Percentiles rank a stretch among this genome's conserved stretches.
phyloP scores from a whole-genome alignment of 768 basidiomycete genomes.

The Agaricus subrufescens region DNA sequence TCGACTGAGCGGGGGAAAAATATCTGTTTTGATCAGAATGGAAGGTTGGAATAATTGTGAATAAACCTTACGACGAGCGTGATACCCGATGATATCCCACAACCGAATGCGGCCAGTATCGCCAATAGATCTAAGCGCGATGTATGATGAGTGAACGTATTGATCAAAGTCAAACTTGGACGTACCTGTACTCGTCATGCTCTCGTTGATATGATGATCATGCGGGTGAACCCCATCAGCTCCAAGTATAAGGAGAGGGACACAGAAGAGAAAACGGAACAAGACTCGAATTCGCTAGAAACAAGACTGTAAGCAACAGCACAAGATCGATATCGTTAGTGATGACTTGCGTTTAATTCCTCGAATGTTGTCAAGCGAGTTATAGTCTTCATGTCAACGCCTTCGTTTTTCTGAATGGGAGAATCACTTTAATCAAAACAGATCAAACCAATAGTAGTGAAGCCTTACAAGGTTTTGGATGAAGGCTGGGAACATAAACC shows the following conservation, averaged over 20 bases:
- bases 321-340: neutral
- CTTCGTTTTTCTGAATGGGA: conserved; percentile 44
- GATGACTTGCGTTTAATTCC: conserved; percentile 66
- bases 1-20: conserved; percentile 82
- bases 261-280: conserved; percentile 69
- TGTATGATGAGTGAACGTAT: neutral
- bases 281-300: conserved; percentile 61
- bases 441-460: neutral
- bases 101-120: conserved; percentile 55
- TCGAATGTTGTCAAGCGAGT: conserved; percentile 76
- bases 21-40: conserved; percentile 39
- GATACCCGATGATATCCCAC: conserved; percentile 62
- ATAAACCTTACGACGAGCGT: conserved; percentile 59
- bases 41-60: neutral
- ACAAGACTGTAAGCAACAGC: neutral
- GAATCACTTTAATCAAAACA: neutral
- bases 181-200: conserved; percentile 46
- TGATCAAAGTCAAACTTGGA: neutral
- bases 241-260: conserved; percentile 62
- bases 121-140: conserved; percentile 48
- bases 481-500: conserved; percentile 67
- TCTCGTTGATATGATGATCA: conserved; percentile 56
- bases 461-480: conserved; percentile 50
- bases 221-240: conserved; percentile 64
- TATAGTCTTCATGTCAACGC: conserved; percentile 61